Base-by-base conservation (phyloP, 805 yeast genomes). In the Wickerhamiella domercqiae region DNA sequence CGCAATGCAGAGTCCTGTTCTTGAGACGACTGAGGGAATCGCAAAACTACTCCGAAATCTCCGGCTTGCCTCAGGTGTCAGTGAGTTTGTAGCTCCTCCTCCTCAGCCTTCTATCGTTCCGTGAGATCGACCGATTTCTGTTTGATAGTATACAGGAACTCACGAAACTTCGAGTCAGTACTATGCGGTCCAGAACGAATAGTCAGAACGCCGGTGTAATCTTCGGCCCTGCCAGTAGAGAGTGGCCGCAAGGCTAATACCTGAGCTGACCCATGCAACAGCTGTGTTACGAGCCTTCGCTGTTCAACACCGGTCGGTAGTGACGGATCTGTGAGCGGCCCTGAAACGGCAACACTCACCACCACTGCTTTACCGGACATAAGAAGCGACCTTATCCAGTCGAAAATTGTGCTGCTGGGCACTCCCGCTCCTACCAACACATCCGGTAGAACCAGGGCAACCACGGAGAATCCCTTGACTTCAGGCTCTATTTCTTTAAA, bases 201-300 rank as follows among this genome's bases (percentile, higher is more conserved):
- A 0, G 70, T 62, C 29, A 83, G 51, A 3, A 75, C 64, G 1
- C 94, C 94, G 0, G 93, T 77, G 2, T 80, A 69, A 52, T 83
- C 94, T 32, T 69, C 71, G 0, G 94, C 93, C 47, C 82, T 64
- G 0, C 94, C 94, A 0, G 94, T 81, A 3, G 69, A 63, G 41
- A 83, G 59, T 1, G 93, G 84, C 47, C 70, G 68, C 25, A 82
- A 51, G 16, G 67, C 62, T n/a, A 82, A 45, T 29, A 72, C 62
- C 30, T 73, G 42, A 22, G 64, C 61, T 0, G 80, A 61, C 39
- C 68, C 64, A 47, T 73, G 73, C 16, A 68, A 52, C 17, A 73
- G 43, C 39, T 66, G 66, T 2, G 61, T 54, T 18, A 71, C 50
- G 44, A 73, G 67, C 28, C 68, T 70, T 0, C 71, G 53, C 15